Evolutionary conservation across 371 early-diverging fungal genomes (phyloP), one percentile per base, ranked within the genome.

Genomic region (Mucor racemosus): DNA sequence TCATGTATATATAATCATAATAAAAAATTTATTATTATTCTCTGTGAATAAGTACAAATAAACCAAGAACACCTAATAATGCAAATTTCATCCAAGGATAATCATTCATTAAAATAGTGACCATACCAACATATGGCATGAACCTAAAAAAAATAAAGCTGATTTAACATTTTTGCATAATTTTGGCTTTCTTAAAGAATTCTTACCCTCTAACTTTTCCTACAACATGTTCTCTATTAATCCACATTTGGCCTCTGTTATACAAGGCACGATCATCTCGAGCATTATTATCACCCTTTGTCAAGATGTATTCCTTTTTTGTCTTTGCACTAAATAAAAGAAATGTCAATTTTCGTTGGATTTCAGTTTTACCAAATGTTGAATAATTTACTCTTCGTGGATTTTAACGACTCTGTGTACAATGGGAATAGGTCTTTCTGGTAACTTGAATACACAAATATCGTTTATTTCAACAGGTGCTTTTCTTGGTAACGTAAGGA

Each of bases 251-350:
- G 5, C 91, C 88, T 50, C 75, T 77, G 75, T 94, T 91, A 71
- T 99, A 99, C 39, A 99, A 81, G 7, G 89, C 93, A 31, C 98
- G 93, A 77, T 99, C 99, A 76, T 99, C 95, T 7, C 79, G 81
- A n/a, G 72, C 63, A 80, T 99, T 99, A 79, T 98, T 94, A 80
- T 99, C 99, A 54, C 99, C 99, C 82, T 99, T 99, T 46, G 99
- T 99, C 66, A 99, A 82, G 54, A 98, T 72, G 66, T 76, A 89
- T 72, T 95, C 94, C 67, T 91, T 87, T 5, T 86, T 89, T 15
- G 88, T 87, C 11, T 79, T 75, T 38, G 63, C 78, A 36, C 92
- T 92, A 72, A 72, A 13, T 19, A n/a, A 33, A 48, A 4, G 17
- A 46, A 19, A n/a, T 44, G 99, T 99, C 66, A 99, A 81, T 54